Percentiles rank a stretch among this genome's conserved stretches.
phyloP scores from a whole-genome alignment of 2,329 filamentous ascomycete genomes.

The Trichoderma sp. region DNA sequence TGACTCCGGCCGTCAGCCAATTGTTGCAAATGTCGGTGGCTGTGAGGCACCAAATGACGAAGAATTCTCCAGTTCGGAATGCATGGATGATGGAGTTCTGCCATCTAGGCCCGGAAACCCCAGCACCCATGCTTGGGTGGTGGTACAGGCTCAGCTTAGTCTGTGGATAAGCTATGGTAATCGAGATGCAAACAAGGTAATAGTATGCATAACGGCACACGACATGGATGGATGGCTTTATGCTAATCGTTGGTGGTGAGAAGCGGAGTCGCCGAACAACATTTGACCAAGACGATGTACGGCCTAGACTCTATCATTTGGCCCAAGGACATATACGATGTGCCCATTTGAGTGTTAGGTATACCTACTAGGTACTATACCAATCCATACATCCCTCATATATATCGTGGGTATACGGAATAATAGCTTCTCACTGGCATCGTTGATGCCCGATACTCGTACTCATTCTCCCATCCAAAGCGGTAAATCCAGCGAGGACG shows the following conservation, averaged over 20 bases:
- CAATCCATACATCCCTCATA: background rate
- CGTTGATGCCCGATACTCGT: background rate
- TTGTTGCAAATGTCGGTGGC: background rate
- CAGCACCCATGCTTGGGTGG: background rate
- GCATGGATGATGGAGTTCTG: background rate
- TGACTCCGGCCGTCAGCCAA: background rate
- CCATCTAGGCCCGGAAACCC: background rate
- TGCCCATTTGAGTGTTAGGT: background rate
- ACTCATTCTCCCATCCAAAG: background rate
- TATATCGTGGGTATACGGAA: background rate
- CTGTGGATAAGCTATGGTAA: background rate
- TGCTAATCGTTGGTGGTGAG: background rate
- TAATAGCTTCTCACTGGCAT: background rate
- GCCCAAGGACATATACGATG: background rate
- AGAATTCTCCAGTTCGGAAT: background rate
- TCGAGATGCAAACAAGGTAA: background rate
- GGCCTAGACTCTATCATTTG: too few species aligned
- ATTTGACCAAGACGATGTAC: background rate
- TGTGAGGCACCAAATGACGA: background rate
- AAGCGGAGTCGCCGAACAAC: background rate
- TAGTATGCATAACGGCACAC: background rate
- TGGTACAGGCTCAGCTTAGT: background rate
- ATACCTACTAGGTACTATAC: too few species aligned
- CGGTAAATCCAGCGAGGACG: background rate
- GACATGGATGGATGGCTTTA: background rate